Evolutionary conservation across 2,329 filamentous ascomycete genomes (phyloP).

Genomic region (Rhynchosporium secalis): DNA sequence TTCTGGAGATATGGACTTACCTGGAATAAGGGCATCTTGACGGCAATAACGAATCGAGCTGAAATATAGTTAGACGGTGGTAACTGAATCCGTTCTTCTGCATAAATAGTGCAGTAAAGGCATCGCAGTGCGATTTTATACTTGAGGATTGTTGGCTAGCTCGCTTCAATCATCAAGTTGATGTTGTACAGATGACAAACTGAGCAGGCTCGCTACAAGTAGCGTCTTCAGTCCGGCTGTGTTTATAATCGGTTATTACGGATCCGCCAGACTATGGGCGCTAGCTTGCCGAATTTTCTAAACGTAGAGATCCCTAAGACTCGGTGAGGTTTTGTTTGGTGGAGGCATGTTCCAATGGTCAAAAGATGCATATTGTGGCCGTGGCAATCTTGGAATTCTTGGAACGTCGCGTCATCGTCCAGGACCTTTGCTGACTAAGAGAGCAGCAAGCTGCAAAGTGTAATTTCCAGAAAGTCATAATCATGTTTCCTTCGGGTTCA

Average conservation of each 20-base stretch:
- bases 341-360: no score
- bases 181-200: not conserved
- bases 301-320: not conserved
- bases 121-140: not conserved
- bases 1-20: not conserved
- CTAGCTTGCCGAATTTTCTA: not conserved
- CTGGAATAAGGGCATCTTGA: not conserved
- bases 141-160: not conserved
- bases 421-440: slow-evolving; percentile 3
- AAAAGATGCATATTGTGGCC: not conserved
- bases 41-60: no score
- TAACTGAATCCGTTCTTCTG: not conserved
- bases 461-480: no score
- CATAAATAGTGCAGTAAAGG: not conserved
- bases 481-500: no score
- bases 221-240: not conserved
- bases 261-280: not conserved
- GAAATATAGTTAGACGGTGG: not conserved
- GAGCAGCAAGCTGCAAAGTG: not conserved
- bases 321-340: no score
- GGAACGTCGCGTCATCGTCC: not conserved
- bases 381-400: slow-evolving; percentile 2
- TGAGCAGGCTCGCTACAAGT: not conserved
- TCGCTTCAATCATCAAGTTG: not conserved
- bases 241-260: not conserved